phyloP scores from a whole-genome alignment of 345 rosid species.

The Clausena lansium region DNA sequence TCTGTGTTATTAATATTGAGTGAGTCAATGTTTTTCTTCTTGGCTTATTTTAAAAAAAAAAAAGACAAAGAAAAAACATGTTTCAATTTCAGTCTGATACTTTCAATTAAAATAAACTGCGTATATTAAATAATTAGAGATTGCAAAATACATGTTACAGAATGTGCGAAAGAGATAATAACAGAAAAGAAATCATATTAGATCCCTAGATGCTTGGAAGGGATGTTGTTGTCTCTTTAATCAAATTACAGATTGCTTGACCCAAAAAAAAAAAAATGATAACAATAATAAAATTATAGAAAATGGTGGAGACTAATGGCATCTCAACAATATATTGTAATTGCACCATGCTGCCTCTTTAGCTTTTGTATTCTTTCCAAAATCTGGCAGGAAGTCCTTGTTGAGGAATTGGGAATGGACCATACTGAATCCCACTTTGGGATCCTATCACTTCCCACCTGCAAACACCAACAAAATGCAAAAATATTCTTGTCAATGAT shows the following conservation, averaged over 20 bases:
- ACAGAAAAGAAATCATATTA: neutral
- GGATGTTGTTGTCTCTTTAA: conserved; percentile 4
- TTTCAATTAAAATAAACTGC: neutral
- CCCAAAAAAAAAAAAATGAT: neutral
- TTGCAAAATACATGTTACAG: conserved; percentile 3
- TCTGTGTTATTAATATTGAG: neutral
- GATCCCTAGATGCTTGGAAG: conserved; percentile 15
- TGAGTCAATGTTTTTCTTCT: neutral
- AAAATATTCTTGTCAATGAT: conserved; percentile 17
- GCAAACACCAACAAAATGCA: conserved; percentile 28
- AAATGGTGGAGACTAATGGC: neutral
- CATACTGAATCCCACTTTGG: conserved; percentile 53
- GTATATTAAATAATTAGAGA: neutral
- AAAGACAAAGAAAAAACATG: neutral
- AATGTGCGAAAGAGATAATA: neutral
- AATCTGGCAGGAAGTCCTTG: conserved; percentile 73
- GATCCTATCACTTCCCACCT: conserved; percentile 76
- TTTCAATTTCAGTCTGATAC: neutral
- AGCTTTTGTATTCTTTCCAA: conserved; percentile 43
- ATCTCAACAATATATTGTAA: neutral
- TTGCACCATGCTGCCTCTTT: neutral
- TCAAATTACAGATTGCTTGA: conserved; percentile 1
- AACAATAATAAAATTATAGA: neutral
- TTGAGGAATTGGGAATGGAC: conserved; percentile 76
- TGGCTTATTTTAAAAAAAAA: neutral